Evolutionary conservation across 129 eudicot species (phyloP).

Genomic region (Helianthus tuberosus): DNA sequence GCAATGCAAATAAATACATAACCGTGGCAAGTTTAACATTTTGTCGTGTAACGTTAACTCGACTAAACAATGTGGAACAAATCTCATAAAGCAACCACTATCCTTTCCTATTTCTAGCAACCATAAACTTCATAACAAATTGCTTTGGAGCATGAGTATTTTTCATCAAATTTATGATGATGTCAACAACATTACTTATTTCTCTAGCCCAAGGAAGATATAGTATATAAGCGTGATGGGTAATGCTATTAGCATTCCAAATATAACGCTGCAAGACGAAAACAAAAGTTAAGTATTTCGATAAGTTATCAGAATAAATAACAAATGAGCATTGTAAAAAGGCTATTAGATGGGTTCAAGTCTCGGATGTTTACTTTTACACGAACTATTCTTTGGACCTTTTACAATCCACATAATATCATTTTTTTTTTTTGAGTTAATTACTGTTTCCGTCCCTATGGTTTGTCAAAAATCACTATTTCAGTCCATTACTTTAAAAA

Average conservation of each 20-base stretch:
- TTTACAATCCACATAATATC: too few relatives aligned
- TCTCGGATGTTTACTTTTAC: too few relatives aligned
- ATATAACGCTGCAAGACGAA: conserved; percentile 60
- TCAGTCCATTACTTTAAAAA: too few relatives aligned
- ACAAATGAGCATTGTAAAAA: too few relatives aligned
- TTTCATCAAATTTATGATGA: neutral
- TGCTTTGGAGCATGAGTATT: conserved; percentile 7
- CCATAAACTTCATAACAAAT: conserved; percentile 25
- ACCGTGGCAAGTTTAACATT: conserved; percentile 16
- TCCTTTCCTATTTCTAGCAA: conserved; percentile 31
- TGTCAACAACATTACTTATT: conserved; percentile 13
- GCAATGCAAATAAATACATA: conserved; percentile 18
- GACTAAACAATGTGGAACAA: conserved; percentile 34
- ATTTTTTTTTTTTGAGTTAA: too few relatives aligned
- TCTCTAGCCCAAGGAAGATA: conserved; percentile 61
- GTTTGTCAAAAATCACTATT: too few relatives aligned
- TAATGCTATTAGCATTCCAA: conserved; percentile 80
- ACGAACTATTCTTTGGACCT: too few relatives aligned
- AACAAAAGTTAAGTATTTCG: neutral
- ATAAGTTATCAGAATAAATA: neutral
- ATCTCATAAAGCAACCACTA: conserved; percentile 20
- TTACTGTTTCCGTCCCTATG: too few relatives aligned
- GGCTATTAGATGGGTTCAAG: too few relatives aligned
- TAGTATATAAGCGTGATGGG: conserved; percentile 84
- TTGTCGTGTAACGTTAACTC: conserved; percentile 25